Evolutionary conservation across 345 rosid species (phyloP), one percentile per base, ranked within the genome.

Genomic region (Boechera retrofracta): DNA sequence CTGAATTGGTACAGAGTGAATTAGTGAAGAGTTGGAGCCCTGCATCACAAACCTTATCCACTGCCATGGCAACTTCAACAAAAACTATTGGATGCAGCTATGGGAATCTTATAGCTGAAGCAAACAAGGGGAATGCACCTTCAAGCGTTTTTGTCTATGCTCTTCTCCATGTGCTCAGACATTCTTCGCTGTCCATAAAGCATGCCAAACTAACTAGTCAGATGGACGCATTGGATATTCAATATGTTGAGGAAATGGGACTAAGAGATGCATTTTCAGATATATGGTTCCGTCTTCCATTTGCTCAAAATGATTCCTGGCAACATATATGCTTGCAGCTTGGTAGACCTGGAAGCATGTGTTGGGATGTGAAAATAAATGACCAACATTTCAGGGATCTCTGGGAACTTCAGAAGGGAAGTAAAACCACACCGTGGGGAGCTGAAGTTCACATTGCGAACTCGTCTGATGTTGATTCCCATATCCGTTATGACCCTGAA

Each of bases 391-490:
- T 96, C 77, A 89, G 93, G 81, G 99, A 96, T 83, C 79, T 96
- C 77, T 93, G 98, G 98, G 99, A 91, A 59, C 97, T 96, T 85
- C 97, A 91, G 64, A 93, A 93, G 82, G 99, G 99, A 69, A 87
- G 84, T 83, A 81, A 78, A 69, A 78, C 52, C 74, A 87, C 91
- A 9, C 91, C 91, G 11, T 93, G 97, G 98, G 98, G 98, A 48
- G 86, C 90, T 64, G 98, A 96, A 41, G 91, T 96, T 76, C 97
- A 94, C 71, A 87, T 96, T 76, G 98, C 98, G 1, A 93, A 91
- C 79, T 85, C 97, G 36, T 93, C 97, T 79, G 94, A 96, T 83
- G 82, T 89, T 35, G 97, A 96, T 83, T 91, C 96, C 56, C 98
- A 96, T 79, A 93, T 96, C 67, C 91, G 88, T 67, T 93, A 86